Conservation (phyloP, 2,329 filamentous ascomycete species). For the Samsoniella hepiali region DNA sequence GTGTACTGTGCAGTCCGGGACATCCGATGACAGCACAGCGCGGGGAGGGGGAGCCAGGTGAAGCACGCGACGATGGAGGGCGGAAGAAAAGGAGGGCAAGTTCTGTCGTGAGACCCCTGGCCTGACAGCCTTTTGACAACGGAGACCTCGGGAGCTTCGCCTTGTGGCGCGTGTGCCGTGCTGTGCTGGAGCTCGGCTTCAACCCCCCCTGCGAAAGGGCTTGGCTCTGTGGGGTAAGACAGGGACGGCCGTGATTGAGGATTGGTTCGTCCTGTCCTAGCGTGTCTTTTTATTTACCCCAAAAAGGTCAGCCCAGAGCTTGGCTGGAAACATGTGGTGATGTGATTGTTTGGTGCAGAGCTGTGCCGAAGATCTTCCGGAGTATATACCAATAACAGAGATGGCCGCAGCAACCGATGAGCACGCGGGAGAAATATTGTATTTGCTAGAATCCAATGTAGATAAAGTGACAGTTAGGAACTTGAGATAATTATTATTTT, state of each 20-base stretch:
- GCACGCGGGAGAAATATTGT: background rate
- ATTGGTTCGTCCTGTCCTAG: slow-evolving; percentile 3
- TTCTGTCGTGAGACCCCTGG: background rate
- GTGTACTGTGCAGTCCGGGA: slow-evolving; percentile 2
- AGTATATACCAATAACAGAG: background rate
- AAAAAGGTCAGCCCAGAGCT: background rate
- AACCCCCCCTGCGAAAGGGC: background rate
- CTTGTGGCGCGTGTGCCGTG: slow-evolving; percentile 1
- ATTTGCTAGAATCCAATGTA: background rate
- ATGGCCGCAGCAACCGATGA: no score
- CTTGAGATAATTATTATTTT: no score
- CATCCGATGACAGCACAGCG: slow-evolving; percentile 9
- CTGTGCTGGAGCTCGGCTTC: background rate
- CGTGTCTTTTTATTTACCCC: background rate
- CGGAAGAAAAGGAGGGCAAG: slow-evolving; percentile 4
- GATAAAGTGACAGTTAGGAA: no score
- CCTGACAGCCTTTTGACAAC: background rate
- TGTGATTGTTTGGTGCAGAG: background rate
- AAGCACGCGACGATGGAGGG: slow-evolving; percentile 10
- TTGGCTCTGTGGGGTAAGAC: background rate
- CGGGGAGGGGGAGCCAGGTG: background rate
- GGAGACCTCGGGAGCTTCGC: slow-evolving; percentile 9
- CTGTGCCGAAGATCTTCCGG: background rate
- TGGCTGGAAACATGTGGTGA: background rate
- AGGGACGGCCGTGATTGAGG: background rate